These are phyloP conservation scores for Centella asiatica DNA, from an alignment of 129 eudicot species.

Conservation along the genomic window DNA sequence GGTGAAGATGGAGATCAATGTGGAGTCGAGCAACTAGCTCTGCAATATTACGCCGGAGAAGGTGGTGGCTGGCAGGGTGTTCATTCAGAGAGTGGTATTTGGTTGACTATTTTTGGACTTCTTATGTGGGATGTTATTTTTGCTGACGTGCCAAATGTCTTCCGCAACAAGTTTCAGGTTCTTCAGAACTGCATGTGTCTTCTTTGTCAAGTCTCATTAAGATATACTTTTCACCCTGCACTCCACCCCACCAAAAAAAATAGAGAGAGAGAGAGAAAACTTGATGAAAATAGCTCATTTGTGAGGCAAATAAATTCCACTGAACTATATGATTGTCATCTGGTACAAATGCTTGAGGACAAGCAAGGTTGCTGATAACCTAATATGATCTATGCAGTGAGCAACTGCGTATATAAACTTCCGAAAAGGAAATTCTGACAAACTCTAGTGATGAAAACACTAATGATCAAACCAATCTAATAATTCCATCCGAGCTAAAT, in stretches of 20 bases:
- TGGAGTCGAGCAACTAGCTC: constrained; percentile 90
- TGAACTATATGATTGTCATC: neutral
- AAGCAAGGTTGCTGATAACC: no score
- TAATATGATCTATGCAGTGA: no score
- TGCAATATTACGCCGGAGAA: constrained; percentile 88
- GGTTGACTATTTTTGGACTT: constrained; percentile 80
- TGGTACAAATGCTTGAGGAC: no score
- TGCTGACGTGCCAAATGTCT: constrained; percentile 75
- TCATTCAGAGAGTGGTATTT: constrained; percentile 89
- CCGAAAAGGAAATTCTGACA: no score
- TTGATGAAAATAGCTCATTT: no score
- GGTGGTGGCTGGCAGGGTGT: constrained; percentile 96
- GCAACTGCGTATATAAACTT: no score
- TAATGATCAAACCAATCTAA: no score
- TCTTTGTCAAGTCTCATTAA: neutral
- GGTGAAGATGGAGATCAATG: constrained; percentile 93
- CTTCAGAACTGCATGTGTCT: neutral
- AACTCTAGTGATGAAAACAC: no score
- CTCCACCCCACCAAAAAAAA: no score
- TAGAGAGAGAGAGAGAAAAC: no score
- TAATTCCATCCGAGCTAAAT: no score
- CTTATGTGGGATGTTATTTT: constrained; percentile 92
- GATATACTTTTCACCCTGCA: neutral
- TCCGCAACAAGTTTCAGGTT: constrained; percentile 84
- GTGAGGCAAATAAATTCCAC: no score